Evolutionary conservation across 306 rosid species (phyloP).

Genomic region (Glycine soja): DNA sequence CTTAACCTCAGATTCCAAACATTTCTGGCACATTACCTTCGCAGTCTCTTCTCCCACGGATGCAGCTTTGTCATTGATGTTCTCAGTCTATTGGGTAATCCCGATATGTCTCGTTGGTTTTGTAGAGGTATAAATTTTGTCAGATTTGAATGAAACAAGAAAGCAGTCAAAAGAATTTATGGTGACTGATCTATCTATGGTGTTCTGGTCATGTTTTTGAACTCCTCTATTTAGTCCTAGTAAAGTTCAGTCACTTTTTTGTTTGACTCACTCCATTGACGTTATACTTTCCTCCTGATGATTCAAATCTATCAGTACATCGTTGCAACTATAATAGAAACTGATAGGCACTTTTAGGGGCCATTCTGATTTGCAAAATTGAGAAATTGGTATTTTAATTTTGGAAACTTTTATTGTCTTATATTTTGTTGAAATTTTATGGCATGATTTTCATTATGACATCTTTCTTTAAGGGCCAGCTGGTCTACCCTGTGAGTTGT

Average conservation of each 20-base stretch:
- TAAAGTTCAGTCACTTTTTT: conserved; percentile 16
- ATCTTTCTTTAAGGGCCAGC: conserved; percentile 18
- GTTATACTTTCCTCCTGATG: neutral
- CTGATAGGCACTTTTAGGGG: neutral
- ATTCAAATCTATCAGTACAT: neutral
- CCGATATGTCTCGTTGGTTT: conserved; percentile 21
- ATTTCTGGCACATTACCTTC: conserved; percentile 83
- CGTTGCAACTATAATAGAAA: neutral
- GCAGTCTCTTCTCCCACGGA: conserved; percentile 67
- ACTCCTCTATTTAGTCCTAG: conserved; percentile 20
- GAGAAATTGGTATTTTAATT: conserved; percentile 6
- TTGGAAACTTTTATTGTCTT: neutral
- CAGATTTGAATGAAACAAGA: conserved; percentile 14
- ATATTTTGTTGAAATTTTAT: neutral
- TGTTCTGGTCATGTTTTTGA: conserved; percentile 32
- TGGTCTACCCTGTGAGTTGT: conserved; percentile 6
- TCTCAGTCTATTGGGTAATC: conserved; percentile 32
- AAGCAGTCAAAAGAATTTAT: conserved; percentile 17
- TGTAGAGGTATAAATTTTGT: conserved; percentile 25
- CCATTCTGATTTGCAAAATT: conserved; percentile 15
- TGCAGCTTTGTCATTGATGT: conserved; percentile 72
- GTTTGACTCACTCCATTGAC: conserved; percentile 26
- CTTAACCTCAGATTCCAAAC: conserved; percentile 75
- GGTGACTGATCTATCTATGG: neutral
- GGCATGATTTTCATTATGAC: neutral